Evolutionary conservation across 768 basidiomycete genomes (phyloP), one percentile per base, ranked within the genome.

Genomic region (Psilocybe cubensis): DNA sequence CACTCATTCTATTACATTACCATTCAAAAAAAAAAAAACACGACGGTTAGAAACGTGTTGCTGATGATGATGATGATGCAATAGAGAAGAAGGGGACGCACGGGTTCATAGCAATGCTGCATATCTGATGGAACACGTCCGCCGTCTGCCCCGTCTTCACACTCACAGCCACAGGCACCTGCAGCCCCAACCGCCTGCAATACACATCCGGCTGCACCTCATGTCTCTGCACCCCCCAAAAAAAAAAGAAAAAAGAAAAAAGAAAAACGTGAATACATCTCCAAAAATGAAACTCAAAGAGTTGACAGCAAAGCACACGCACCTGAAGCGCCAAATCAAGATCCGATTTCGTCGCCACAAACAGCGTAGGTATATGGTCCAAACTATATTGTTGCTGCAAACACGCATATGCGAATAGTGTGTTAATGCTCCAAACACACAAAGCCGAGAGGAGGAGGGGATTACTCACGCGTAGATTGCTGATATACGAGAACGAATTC

Each of bases 161-260:
- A 71, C 93, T 96, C 25, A 98, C 94, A 2, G 96, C 88, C 43
- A 98, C 94, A 24, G 96, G 96, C 4, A 96, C 94, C 61, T 91
- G 92, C n/a, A 99, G 79, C 8, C 87, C 85, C 49, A 98, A 74
- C 58, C 94, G 81, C 68, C 95, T 80, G 70, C 94, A 96, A 69
- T 99, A 99, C 11, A 96, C 94, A 68, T 98, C 96, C 33, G 96
- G 96, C 68, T 99, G 96, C 20, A 98, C 96, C 78, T 99, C 96
- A 70, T 98, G 96, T 70, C 96, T 81, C 91, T 97, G 68, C 18
- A 56, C n/a, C n/a, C n/a, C n/a, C n/a, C n/a, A n/a, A n/a, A n/a
- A n/a, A n/a, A n/a, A n/a, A n/a, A n/a, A n/a, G n/a, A n/a, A n/a
- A n/a, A n/a, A n/a, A n/a, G n/a, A n/a, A n/a, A n/a, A n/a, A n/a